phyloP scores from a whole-genome alignment of 2,329 filamentous ascomycete species.

The Raffaelea deltoideospora region DNA sequence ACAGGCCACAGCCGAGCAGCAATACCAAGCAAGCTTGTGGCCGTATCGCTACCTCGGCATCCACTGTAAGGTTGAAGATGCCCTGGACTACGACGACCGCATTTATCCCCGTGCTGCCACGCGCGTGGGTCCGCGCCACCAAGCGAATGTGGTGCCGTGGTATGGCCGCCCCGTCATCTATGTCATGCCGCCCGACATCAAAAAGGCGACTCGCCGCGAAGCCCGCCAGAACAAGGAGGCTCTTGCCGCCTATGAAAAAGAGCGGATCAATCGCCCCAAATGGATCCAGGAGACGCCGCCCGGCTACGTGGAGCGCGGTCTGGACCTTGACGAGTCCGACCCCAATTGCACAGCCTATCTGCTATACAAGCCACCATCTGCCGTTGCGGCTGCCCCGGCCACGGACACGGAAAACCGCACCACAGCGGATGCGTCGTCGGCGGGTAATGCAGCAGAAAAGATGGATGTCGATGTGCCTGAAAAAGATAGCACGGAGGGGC shows the following conservation, averaged over 20 bases:
- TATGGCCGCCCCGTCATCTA: conserved; percentile 77
- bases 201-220: conserved; percentile 68
- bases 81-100: conserved; percentile 88
- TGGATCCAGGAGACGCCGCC: conserved; percentile 86
- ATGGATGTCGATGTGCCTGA: conserved; percentile 6
- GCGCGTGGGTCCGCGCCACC: conserved; percentile 77
- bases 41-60: conserved; percentile 91
- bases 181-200: conserved; percentile 79
- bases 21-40: conserved; percentile 88
- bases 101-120: conserved; percentile 95
- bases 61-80: conserved; percentile 90
- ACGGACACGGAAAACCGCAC: not conserved
- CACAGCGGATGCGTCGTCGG: too few species aligned
- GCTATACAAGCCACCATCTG: conserved; percentile 58
- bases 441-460: not conserved
- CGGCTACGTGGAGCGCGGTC: conserved; percentile 73
- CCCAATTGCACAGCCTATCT: conserved; percentile 59
- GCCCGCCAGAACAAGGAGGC: conserved; percentile 67
- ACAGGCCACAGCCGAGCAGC: conserved; percentile 65
- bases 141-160: conserved; percentile 77
- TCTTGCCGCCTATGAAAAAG: conserved; percentile 63
- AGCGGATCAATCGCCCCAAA: conserved; percentile 76
- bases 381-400: not conserved
- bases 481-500: not conserved
- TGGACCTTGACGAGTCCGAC: conserved; percentile 58